Evolutionary conservation across 2,329 filamentous ascomycete genomes (phyloP), one percentile per base, ranked within the genome.

Genomic region (Fusarium verticillioides): DNA sequence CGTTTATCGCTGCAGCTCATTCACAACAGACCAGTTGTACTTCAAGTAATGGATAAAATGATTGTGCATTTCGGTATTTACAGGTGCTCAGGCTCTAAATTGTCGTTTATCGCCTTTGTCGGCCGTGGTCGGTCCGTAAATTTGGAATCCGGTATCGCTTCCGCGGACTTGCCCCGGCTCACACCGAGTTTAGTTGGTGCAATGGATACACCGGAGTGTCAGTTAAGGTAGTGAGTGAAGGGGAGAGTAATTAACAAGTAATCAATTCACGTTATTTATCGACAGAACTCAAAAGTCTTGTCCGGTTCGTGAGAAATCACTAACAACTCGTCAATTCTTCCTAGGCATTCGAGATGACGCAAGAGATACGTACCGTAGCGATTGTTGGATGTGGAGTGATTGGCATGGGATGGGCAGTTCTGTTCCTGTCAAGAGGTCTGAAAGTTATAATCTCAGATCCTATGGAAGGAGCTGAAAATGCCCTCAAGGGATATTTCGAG

Each of bases 181-280:
- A 5, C 8, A 8, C 5, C 16, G 8, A 19, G 2, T 1, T 5
- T 10, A 23, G 13, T 13, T 50, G 10, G 19, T 9, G 26, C 5
- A 23, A 36, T 11, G 11, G 3, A 36, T 36, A 23, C 16, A 13
- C 2, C 4, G 16, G 30, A 30, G 7, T 23, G 21, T 13, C 5
- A 23, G 5, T 10, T 23, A 30, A 2, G 9, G 3, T 23, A 4
- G 9, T 10, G 18, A 21, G 44, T 4, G 10, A 26, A 21, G 12
- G 10, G 2, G 2, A 21, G 2, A 15, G 18, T 2, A 15, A 13
- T 21, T 15, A 7, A 5, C 0, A 21, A 3, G 16, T 11, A 11
- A 21, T 11, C 2, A 4, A 47, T 21, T 10, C 9, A 21, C 4
- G 4, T 12, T 8, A 4, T 2, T 15, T 21, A 8, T 36, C 3